Conservation (phyloP, 768 basidiomycete genomes). For the Boletellus sp. region DNA sequence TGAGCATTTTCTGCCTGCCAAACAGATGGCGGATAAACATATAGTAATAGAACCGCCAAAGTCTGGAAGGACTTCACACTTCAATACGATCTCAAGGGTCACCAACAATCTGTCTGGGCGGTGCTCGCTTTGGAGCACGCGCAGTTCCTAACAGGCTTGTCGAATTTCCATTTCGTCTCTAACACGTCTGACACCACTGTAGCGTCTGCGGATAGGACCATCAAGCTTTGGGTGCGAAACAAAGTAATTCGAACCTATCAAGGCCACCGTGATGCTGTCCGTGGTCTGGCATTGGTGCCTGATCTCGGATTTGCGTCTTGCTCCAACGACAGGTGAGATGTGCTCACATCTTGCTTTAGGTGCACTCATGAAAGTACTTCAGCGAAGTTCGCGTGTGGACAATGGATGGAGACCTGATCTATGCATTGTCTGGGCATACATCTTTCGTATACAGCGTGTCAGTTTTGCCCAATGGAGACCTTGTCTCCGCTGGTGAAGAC, state of each 20-base stretch:
- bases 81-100: slow-evolving; percentile 73
- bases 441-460: slow-evolving; percentile 94
- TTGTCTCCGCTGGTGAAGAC: slow-evolving; percentile 93
- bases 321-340: slow-evolving; percentile 81
- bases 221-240: slow-evolving; percentile 82
- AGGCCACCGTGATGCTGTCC: slow-evolving; percentile 91
- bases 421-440: slow-evolving; percentile 88
- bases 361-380: neutral
- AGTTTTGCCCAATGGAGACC: slow-evolving; percentile 73
- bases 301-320: slow-evolving; percentile 94
- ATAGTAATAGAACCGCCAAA: slow-evolving; percentile 72
- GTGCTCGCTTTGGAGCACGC: slow-evolving; percentile 77
- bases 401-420: slow-evolving; percentile 70
- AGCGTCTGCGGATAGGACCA: slow-evolving; percentile 95
- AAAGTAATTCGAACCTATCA: slow-evolving; percentile 71
- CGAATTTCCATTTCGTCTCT: slow-evolving; percentile 10
- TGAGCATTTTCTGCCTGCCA: slow-evolving; percentile 36
- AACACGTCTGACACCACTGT: slow-evolving; percentile 9
- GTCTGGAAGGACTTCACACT: slow-evolving; percentile 83
- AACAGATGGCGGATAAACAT: neutral
- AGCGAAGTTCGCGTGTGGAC: slow-evolving; percentile 95
- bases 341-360: neutral
- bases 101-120: slow-evolving; percentile 92
- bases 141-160: slow-evolving; percentile 75
- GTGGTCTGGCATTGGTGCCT: slow-evolving; percentile 74